Evolutionary conservation across 495 filamentous ascomycete species (phyloP).

Genomic region (Choiromyces venosus): DNA sequence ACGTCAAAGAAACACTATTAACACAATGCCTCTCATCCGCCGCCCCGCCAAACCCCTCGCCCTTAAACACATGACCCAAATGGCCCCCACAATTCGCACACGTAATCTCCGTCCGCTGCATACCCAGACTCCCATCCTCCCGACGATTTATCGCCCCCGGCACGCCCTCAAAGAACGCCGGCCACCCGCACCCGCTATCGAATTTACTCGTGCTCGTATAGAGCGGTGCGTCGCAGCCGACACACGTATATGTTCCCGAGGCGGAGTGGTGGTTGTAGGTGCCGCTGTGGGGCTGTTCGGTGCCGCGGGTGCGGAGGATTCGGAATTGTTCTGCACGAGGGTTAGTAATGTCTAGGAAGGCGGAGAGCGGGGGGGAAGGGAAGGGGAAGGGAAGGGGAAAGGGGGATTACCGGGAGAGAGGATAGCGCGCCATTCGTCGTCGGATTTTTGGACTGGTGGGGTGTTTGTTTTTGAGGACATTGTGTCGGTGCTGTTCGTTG

Average conservation of each 20-base stretch:
- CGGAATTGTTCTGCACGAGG: conserved; percentile 91
- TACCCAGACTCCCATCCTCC: conserved; percentile 69
- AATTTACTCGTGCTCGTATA: conserved; percentile 92
- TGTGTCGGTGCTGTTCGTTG: conserved; percentile 44
- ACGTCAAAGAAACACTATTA: conserved; percentile 86
- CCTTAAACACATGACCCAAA: conserved; percentile 95
- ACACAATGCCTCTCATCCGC: conserved; percentile 97
- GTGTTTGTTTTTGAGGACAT: conserved; percentile 54
- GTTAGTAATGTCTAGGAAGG: conserved; percentile 17
- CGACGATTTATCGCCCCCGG: conserved; percentile 81
- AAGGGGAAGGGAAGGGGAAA: not conserved
- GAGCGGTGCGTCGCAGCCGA: conserved; percentile 76
- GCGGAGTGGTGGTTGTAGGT: conserved; percentile 81
- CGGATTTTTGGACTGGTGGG: conserved; percentile 70
- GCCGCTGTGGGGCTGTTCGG: conserved; percentile 71
- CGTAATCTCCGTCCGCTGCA: conserved; percentile 85
- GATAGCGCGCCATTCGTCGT: conserved; percentile 83
- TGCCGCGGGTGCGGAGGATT: conserved; percentile 83
- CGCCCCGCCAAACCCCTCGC: conserved; percentile 81
- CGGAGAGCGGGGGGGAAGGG: conserved; percentile 12
- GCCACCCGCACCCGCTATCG: conserved; percentile 94
- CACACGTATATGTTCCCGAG: conserved; percentile 74
- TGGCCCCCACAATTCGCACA: conserved; percentile 93
- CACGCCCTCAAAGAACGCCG: conserved; percentile 90
- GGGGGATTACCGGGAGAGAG: conserved; percentile 62